These are phyloP conservation scores for Mycena sanguinolenta DNA, from an alignment of 768 basidiomycete species.

Conservation along the genomic window DNA sequence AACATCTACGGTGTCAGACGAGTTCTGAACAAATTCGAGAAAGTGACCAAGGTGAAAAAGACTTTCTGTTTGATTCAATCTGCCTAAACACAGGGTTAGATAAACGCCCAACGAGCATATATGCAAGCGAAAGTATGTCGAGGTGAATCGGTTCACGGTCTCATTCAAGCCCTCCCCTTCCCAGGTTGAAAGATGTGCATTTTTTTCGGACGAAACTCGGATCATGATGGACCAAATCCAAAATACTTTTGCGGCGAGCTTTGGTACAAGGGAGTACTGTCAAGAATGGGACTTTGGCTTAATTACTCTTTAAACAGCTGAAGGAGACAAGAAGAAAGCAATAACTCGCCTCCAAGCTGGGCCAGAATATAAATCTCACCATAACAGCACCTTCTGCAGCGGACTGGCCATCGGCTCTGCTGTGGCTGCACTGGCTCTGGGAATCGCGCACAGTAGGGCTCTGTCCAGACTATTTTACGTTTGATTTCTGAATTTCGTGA, in stretches of 20 bases:
- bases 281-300: not conserved
- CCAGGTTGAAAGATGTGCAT: constrained; percentile 77
- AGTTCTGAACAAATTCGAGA: constrained; percentile 88
- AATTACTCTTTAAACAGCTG: constrained; percentile 44
- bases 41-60: constrained; percentile 71
- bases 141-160: no score
- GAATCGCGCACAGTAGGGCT: constrained; percentile 69
- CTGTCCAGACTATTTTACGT: not conserved
- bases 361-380: constrained; percentile 66
- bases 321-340: constrained; percentile 85
- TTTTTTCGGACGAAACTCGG: constrained; percentile 71
- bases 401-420: constrained; percentile 81
- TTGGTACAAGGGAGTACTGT: constrained; percentile 66
- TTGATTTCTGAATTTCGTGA: not conserved
- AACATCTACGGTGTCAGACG: constrained; percentile 94
- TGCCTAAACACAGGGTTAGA: constrained; percentile 51
- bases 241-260: constrained; percentile 78
- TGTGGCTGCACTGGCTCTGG: constrained; percentile 74
- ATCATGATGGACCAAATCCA: constrained; percentile 84
- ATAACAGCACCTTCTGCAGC: constrained; percentile 80
- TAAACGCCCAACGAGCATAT: constrained; percentile 80
- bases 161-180: not conserved
- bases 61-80: not conserved
- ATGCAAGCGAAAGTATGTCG: constrained; percentile 78
- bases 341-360: constrained; percentile 72